Percentiles rank a stretch among this genome's conserved stretches.
Conservation (phyloP, 140 eudicot genomes). For the Flaveria floridana region DNA sequence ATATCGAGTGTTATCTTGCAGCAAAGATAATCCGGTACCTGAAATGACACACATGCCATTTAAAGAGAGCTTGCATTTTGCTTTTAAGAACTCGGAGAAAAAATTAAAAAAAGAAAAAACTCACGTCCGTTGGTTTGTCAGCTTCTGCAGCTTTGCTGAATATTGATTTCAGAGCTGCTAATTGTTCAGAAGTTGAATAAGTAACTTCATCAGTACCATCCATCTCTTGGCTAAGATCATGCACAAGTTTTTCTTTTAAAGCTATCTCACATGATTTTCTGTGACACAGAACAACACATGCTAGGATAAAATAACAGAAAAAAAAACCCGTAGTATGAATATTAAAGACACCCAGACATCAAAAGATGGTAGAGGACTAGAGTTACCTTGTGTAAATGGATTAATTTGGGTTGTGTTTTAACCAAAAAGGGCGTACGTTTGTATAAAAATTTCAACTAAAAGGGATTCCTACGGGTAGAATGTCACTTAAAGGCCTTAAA, state of each 20-base stretch:
- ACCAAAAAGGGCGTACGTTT: background rate
- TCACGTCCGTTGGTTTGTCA: slow-evolving; percentile 74
- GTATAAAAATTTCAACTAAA: background rate
- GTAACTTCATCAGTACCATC: slow-evolving; percentile 44
- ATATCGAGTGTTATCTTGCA: slow-evolving; percentile 92
- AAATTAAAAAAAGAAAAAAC: background rate
- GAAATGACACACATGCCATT: slow-evolving; percentile 28
- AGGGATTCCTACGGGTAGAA: background rate
- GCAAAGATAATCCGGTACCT: slow-evolving; percentile 90
- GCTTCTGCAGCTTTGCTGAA: slow-evolving; percentile 71
- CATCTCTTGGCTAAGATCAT: slow-evolving; percentile 37
- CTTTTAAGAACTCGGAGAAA: background rate
- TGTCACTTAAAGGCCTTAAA: background rate
- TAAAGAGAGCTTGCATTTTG: slow-evolving; percentile 1
- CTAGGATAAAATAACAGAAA: background rate
- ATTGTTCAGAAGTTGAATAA: slow-evolving; percentile 38
- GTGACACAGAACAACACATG: slow-evolving; percentile 21
- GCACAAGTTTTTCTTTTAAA: slow-evolving; percentile 48
- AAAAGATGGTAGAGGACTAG: no score
- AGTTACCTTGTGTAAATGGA: background rate
- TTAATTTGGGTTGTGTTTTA: background rate
- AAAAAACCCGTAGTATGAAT: background rate
- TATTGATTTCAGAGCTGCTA: slow-evolving; percentile 50
- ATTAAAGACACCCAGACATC: no score
- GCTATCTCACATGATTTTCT: slow-evolving; percentile 82